Evolutionary conservation across 2,329 filamentous ascomycete species (phyloP).

Genomic region (Xylaria sp.): DNA sequence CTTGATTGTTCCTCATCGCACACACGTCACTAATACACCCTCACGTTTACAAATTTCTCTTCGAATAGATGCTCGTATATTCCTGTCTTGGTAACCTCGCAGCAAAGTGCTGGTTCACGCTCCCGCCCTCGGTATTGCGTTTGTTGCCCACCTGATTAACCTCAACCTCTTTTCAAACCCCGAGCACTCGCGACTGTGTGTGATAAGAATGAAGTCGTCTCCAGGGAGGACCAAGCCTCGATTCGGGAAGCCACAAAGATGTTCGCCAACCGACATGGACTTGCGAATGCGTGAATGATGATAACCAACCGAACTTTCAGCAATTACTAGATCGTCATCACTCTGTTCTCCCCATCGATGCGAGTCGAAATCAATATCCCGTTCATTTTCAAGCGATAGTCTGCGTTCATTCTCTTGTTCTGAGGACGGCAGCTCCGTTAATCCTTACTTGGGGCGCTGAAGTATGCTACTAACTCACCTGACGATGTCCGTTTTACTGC

Average conservation of each 20-base stretch:
- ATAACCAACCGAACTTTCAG: conserved; percentile 7
- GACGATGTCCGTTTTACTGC: conserved; percentile 10
- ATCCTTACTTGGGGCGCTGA: background rate
- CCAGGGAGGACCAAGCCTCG: background rate
- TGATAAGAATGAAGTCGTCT: conserved; percentile 10
- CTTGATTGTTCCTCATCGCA: conserved; percentile 3
- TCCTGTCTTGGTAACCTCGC: background rate
- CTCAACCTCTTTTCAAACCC: conserved; percentile 6
- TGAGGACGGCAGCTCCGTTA: background rate
- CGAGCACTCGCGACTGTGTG: conserved; percentile 1
- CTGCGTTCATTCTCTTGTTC: conserved; percentile 4
- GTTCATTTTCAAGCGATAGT: conserved; percentile 3
- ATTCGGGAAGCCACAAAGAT: background rate
- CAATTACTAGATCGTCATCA: conserved; percentile 9
- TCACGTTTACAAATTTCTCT: background rate
- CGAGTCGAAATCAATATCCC: conserved; percentile 19
- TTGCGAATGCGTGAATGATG: conserved; percentile 22
- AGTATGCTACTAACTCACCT: conserved; percentile 19
- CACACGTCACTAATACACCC: background rate
- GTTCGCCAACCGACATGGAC: conserved; percentile 2
- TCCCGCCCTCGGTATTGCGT: background rate
- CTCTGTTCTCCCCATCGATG: conserved; percentile 15
- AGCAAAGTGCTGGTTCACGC: background rate
- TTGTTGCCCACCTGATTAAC: conserved; percentile 15
- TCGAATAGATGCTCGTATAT: background rate